Base-by-base conservation (phyloP, 441 rosid species). In the Corymbia citriodora region DNA sequence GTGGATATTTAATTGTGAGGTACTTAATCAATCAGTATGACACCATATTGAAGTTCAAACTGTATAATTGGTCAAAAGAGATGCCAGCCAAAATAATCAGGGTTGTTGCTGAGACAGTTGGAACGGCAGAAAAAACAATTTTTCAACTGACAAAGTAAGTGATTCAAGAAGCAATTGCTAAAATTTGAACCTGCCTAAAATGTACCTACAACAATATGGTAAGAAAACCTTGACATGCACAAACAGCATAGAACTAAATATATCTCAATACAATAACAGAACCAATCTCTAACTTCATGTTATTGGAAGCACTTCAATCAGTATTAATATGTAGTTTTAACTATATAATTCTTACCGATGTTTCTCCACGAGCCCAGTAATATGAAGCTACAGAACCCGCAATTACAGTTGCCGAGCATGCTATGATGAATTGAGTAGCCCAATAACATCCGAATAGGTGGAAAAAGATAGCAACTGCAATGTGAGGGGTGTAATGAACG, bases 311-410 rank as follows among this genome's bases (percentile, higher is more conserved):
- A 79, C n/a, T 45, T 79, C 85, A 79, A 45, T 23, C 1, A 23
- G n/a, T 79, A 79, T 79, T 25, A 45, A 45, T 25, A 45, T 0
- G n/a, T 12, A 23, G 10, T 45, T 74, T 74, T 74, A 52, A 45
- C 85, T 23, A 79, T 79, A 79, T 12, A 45, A 45, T 79, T 92
- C 98, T 95, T 94, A 98, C 99, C 52, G 96, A 95, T 91, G 96
- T 93, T 94, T 96, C 99, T 50, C 98, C 97, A 90, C 95, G 96
- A 91, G 98, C 96, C 99, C 99, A 97, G 92, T 98, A 98, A 93
- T 97, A 97, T 15, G 99, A 96, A 59, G 99, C 99, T 91, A 98
- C 99, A 74, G 99, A 96, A 70, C 99, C 98, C 3, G 99, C 99
- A 90, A 98, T 95, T 88, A 98, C 98, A 27, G 99, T 96, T 19